Conservation (phyloP, 208 protist species). For the Acanthamoeba rhysodes region DNA sequence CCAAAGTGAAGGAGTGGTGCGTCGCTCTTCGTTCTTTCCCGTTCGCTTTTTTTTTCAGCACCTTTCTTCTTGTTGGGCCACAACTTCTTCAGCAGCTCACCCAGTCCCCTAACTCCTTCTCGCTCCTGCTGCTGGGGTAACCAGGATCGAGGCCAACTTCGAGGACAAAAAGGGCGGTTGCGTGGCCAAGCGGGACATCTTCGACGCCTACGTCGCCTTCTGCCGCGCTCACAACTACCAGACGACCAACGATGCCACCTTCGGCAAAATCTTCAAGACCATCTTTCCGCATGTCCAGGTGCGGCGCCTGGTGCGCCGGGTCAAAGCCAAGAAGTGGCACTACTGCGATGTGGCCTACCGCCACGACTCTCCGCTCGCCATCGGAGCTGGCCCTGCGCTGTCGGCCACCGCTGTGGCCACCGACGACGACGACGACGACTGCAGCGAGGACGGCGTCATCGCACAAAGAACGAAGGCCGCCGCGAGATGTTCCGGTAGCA, state of each 20-base stretch:
- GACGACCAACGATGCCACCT: constrained; percentile 50
- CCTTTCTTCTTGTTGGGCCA: too few relatives aligned
- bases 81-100: too few relatives aligned
- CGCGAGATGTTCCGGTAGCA: too few relatives aligned
- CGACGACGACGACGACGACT: too few relatives aligned
- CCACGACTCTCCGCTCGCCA: not conserved
- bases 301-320: not conserved
- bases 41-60: not conserved
- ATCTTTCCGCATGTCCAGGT: constrained; percentile 13
- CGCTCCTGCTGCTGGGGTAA: too few relatives aligned
- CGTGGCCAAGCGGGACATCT: constrained; percentile 42
- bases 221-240: not conserved
- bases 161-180: not conserved
- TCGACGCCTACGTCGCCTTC: constrained; percentile 21
- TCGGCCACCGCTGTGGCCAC: too few relatives aligned
- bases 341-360: constrained; percentile 40
- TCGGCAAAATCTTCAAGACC: not conserved
- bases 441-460: too few relatives aligned
- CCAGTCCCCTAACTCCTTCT: too few relatives aligned
- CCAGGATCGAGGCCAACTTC: constrained; percentile 19
- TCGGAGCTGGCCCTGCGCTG: not conserved
- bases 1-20: constrained; percentile 10
- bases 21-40: not conserved
- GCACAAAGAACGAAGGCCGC: too few relatives aligned
- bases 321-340: constrained; percentile 50